Base-by-base conservation (phyloP, 2,329 filamentous ascomycete genomes). In the Tothia fuscella region DNA sequence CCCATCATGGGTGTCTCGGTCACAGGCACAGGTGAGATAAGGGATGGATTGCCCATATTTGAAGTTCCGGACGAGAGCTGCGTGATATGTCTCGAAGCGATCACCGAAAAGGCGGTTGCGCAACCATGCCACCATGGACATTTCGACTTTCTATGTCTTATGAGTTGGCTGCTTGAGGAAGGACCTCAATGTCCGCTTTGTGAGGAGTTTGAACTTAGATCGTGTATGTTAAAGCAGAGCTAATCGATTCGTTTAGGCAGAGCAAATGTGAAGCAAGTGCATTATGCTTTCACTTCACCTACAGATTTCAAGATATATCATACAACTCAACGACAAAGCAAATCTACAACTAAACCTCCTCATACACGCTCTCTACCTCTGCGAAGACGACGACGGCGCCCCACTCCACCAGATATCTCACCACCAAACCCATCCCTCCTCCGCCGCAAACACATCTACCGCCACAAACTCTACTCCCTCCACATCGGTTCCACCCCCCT, bases 111-210 rank as follows among this genome's bases (percentile, higher is more conserved):
- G 40, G 86, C 82, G 48, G 68, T 80, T 38, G 75, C 83, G 6
- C 64, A 72, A 16, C 87, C 88, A 6, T 96, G 88, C 66, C 71
- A 74, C 31, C 88, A 96, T 64, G 63, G 68, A 44, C 76, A 78
- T 50, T 94, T 93, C 57, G 87, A 95, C 65, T 93, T 87, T 55
- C 59, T 85, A 10, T 96, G 88, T 58, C 72, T 94, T 5, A 63
- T 80, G 17, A 87, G 72, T 60, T 95, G 89, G 88, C 66, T 93
- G 4, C 72, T 86, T 50, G 68, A 82, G 48, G 73, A 74, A 7
- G 34, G 26, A 10, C 68, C 78, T 1, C 72, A 68, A 36, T 95
- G 88, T 54, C 88, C 89, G 14, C 67, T 95, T 40, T 96, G 88
- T 74, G 79, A 30, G 66, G 78, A 26, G 52, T 24, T 25, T 16